phyloP scores from a whole-genome alignment of 2,329 filamentous ascomycete genomes.

The Fusarium cicatricum region DNA sequence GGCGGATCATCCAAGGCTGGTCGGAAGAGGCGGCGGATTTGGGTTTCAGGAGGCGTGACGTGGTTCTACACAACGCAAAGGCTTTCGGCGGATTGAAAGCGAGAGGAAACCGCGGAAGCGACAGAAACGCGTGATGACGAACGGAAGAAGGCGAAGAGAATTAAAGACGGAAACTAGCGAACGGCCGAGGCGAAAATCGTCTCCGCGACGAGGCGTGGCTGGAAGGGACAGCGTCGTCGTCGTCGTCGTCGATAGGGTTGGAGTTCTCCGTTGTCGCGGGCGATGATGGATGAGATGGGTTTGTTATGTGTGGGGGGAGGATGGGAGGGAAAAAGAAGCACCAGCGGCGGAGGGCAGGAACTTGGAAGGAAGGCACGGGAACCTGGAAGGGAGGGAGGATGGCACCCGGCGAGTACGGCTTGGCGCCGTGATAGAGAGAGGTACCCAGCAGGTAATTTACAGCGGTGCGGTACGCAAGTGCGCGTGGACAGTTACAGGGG shows the following conservation, averaged over 20 bases:
- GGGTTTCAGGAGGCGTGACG: constrained; percentile 26
- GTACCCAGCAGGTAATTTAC: constrained; percentile 29
- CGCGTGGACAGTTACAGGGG: constrained; percentile 22
- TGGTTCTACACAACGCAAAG: constrained; percentile 11
- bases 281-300: constrained; percentile 35
- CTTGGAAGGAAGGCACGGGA: constrained; percentile 1
- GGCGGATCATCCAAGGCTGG: background rate
- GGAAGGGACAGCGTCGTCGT: constrained; percentile 34
- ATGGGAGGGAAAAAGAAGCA: constrained; percentile 31
- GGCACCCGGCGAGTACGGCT: constrained; percentile 20
- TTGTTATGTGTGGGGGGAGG: constrained; percentile 32
- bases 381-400: constrained; percentile 17
- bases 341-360: constrained; percentile 26
- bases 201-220: constrained; percentile 40
- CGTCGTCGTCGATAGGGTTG: constrained; percentile 37
- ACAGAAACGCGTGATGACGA: constrained; percentile 26
- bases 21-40: constrained; percentile 6
- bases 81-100: constrained; percentile 25
- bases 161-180: constrained; percentile 35
- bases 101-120: constrained; percentile 34
- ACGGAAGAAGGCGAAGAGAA: constrained; percentile 29
- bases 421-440: constrained; percentile 17
- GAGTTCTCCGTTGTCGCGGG: constrained; percentile 34
- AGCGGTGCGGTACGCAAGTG: constrained; percentile 6
- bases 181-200: constrained; percentile 40